Evolutionary conservation across 768 basidiomycete species (phyloP), one percentile per base, ranked within the genome.

Genomic region (Cyclocybe aegerita): DNA sequence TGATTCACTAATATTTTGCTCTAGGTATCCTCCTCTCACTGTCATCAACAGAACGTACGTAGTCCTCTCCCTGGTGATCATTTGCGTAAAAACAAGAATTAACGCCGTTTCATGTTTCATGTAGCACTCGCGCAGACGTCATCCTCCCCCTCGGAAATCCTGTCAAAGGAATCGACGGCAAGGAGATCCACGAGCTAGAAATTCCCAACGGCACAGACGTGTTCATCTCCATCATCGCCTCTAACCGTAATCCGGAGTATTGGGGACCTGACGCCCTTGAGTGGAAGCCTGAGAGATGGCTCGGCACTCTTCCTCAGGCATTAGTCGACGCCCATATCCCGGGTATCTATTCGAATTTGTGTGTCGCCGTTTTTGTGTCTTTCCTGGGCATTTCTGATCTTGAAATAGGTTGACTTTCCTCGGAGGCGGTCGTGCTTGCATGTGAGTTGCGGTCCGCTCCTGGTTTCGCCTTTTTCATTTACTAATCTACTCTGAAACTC

Each of bases 211-310:
- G 46, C 7, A 53, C 52, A 11, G 30, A 43, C 2, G 39, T 53
- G 4, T 15, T 39, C 4, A 14, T 46, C 17, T 41, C 39, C 9
- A 34, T 49, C 29, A 35, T 44, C 9, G 36, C 32, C 14, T n/a
- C 36, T 11, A 55, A 57, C 16, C 39, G 46, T 16, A 32, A 54
- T 39, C 39, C 53, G 5, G 46, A 46, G 12, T 31, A 42, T 9
- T 49, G 53, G 48, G 55, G 62, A 4, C 46, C 48, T 6, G 62
- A 63, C 36, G 43, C 54, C 7, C 23, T 49, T 9, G 62, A 59
- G 15, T 63, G 62, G 62, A 63, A 56, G n/a, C 62, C 62, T 9
- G 62, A 63, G 29, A 45, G 62, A 30, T 63, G 62, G 62, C 42
- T 63, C 16, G 35, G 50, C n/a, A 56, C 56, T 7, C 49, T 63